Evolutionary conservation across 2,329 filamentous ascomycete species (phyloP), one percentile per base, ranked within the genome.

Genomic region (Fusarium sp.): DNA sequence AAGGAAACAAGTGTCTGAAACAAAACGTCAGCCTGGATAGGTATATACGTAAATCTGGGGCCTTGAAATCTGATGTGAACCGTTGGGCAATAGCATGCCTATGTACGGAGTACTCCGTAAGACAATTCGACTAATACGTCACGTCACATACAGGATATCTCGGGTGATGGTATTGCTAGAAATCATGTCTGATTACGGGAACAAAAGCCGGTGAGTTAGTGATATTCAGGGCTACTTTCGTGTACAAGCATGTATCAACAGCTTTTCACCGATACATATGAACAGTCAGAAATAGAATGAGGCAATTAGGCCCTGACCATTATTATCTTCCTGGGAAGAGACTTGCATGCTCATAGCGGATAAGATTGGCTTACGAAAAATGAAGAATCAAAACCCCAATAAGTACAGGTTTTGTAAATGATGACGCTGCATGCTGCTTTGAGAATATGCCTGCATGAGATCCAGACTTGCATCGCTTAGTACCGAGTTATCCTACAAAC

Each of bases 1-100:
- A 15, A 39, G 42, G 43, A 50, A 52, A 50, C 40, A 48, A 46
- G 52, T 38, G 38, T 52, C 42, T 62, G 53, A 52, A 57, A 50
- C 42, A 47, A 23, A 43, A 15, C 24, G 32, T 21, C 32, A 36
- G 34, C 34, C 30, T 34, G 14, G 17, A 36, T 36, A 36, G 17
- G 17, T 19, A n/a, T 36, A 36, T 36, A n/a, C 4, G 17, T n/a
- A 36, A 36, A 19, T 36, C 40, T 36, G n/a, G n/a, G 23, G 21
- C 50, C 10, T 34, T 6, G 9, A 26, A 28, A n/a, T 36, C 23
- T 26, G 12, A 53, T 32, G 30, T 28, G 19, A 26, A 52, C 19
- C 15, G 15, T 10, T 36, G 17, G 30, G 17, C 5, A n/a, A 36
- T 17, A 36, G 34, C 9, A 36, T 21, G 34, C n/a, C 17, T 21